Evolutionary conservation across 352 stramenopile species (phyloP), one percentile per base, ranked within the genome.

Genomic region (Globisporangium abappressorium): DNA sequence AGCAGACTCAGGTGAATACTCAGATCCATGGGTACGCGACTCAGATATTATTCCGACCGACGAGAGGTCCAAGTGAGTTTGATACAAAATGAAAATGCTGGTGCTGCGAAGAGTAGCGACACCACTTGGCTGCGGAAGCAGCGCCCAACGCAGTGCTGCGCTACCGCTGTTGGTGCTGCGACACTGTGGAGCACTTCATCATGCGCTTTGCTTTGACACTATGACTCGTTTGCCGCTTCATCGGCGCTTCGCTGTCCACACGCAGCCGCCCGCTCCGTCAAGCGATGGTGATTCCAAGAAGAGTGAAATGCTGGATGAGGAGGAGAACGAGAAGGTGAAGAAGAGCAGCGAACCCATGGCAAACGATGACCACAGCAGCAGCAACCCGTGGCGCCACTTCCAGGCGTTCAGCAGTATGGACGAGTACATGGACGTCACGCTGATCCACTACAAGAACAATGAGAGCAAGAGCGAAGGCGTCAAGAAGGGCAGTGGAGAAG

Each of bases 391-490:
- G 66, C 69, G 75, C 47, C 85, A 93, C 62, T 93, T 93, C 54
- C 71, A 77, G 18, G 76, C 70, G n/a, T 93, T 92, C 65, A 38
- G 8, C 22, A 76, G 73, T 60, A 92, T 93, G 84, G 79, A 91
- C 58, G 73, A 87, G 58, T 93, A 92, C 69, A 72, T 93, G 57
- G 74, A 89, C 61, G 73, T 74, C 30, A 93, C 85, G 22, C 75
- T 90, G 20, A 81, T 91, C 53, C 73, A 85, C 47, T 93, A 92
- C 76, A 72, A 77, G 65, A 87, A 88, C 53, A 15, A 33, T 18
- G 34, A 41, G 28, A 20, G 11, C n/a, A 14, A 61, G 9, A 46
- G 9, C 56, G 22, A 34, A 2, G 12, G 4, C 30, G 1, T 11
- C 8, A 15, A 14, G 18, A 24, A 20, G 20, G 41, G 43, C 43